A percentile compares a stretch with the other conserved stretches of the same genome.
Evolutionary conservation across 1,284 basidiomycete genomes (phyloP).

Genomic region (Apiotrichum akiyoshidainum): DNA sequence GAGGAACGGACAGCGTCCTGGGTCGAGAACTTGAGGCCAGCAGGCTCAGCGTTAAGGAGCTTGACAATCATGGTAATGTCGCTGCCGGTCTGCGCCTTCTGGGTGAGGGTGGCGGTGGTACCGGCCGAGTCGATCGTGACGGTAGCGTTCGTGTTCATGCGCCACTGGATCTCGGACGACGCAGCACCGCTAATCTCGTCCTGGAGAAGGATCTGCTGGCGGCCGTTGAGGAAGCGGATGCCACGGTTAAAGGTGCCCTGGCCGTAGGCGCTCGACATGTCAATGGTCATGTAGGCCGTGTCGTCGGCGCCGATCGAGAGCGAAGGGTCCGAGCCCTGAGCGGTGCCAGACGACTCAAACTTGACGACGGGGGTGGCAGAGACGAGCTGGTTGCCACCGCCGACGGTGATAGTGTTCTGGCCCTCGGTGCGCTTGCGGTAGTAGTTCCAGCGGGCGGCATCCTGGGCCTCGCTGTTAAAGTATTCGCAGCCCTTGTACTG

Average conservation of each 20-base stretch:
- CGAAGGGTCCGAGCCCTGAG: conserved; percentile 69
- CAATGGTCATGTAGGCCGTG: conserved; percentile 76
- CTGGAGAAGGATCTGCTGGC: conserved; percentile 86
- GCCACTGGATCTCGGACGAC: conserved; percentile 68
- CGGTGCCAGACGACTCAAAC: conserved; percentile 61
- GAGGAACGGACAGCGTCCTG: conserved; percentile 50
- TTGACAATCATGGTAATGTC: conserved; percentile 54
- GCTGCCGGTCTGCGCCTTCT: too few relatives aligned
- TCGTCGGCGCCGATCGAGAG: conserved; percentile 63
- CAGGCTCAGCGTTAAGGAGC: conserved; percentile 56
- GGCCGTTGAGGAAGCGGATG: conserved; percentile 77
- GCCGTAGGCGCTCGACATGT: conserved; percentile 75
- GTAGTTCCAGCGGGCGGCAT: conserved; percentile 74
- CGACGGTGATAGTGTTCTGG: conserved; percentile 88
- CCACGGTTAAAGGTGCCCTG: conserved; percentile 66
- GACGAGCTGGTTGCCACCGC: conserved; percentile 76
- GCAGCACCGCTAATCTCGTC: conserved; percentile 68
- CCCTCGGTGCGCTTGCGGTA: conserved; percentile 96
- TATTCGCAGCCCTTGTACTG: conserved; percentile 73
- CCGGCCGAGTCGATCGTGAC: conserved; percentile 48
- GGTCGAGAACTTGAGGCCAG: conserved; percentile 43
- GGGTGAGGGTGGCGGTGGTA: conserved; percentile 56
- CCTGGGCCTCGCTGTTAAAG: conserved; percentile 72
- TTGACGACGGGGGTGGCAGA: conserved; percentile 61
- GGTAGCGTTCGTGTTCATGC: conserved; percentile 79